These are phyloP conservation scores for Athelia sp. DNA, from an alignment of 1,284 basidiomycete genomes.

Conservation along the genomic window DNA sequence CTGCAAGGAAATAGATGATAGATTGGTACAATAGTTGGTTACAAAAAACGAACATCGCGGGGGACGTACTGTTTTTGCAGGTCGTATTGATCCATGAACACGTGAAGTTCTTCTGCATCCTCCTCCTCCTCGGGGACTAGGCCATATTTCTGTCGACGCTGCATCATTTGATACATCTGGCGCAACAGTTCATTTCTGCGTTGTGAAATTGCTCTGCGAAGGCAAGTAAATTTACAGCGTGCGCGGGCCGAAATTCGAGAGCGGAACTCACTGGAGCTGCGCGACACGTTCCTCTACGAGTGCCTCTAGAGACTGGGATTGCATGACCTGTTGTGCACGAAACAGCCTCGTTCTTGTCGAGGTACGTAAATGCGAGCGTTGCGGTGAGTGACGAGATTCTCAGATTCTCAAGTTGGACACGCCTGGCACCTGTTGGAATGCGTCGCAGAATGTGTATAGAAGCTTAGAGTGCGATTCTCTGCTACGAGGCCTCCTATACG, in stretches of 20 bases:
- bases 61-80: constrained; percentile 40
- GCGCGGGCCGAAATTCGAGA: background rate
- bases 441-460: too few species aligned
- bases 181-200: constrained; percentile 62
- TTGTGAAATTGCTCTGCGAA: constrained; percentile 48
- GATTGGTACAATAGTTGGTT: constrained; percentile 11
- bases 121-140: constrained; percentile 33
- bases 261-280: constrained; percentile 30
- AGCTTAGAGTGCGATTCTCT: too few species aligned
- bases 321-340: constrained; percentile 16
- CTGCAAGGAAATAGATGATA: background rate
- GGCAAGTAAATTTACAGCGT: background rate
- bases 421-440: too few species aligned
- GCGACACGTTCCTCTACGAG: constrained; percentile 35
- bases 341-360: background rate
- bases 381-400: too few species aligned
- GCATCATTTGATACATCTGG: constrained; percentile 63
- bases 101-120: constrained; percentile 37
- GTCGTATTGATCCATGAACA: constrained; percentile 51
- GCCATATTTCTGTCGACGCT: constrained; percentile 40
- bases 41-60: background rate
- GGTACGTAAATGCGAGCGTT: background rate
- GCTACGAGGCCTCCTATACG: too few species aligned
- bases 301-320: constrained; percentile 14
- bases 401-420: too few species aligned